Percentiles rank a stretch among this genome's conserved stretches.
phyloP scores from a whole-genome alignment of 805 yeast genomes.

The Candida endomychidarum region DNA sequence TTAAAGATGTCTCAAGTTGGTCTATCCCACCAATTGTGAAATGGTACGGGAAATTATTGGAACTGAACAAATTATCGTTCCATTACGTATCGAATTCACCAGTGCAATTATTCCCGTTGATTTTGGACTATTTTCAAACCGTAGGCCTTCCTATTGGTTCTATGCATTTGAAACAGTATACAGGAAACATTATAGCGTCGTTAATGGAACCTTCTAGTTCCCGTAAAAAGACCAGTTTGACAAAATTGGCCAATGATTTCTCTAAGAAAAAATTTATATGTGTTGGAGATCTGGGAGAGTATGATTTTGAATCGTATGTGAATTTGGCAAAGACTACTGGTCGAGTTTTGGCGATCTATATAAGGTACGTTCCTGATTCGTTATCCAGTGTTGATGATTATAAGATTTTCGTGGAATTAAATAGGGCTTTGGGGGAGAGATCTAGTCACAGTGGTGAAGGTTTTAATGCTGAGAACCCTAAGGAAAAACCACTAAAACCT shows the following conservation, averaged over 20 bases:
- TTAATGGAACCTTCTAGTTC: constrained; percentile 86
- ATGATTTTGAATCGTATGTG: constrained; percentile 88
- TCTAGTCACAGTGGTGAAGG: constrained; percentile 13
- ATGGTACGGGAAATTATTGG: constrained; percentile 61
- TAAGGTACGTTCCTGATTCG: constrained; percentile 72
- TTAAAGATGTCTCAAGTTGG: constrained; percentile 66
- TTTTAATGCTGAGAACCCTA: background rate
- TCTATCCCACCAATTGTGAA: constrained; percentile 68
- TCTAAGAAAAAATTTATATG: constrained; percentile 76
- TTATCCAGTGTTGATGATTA: constrained; percentile 55
- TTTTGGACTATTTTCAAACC: constrained; percentile 54
- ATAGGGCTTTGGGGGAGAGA: constrained; percentile 19
- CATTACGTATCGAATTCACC: constrained; percentile 97
- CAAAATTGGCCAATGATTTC: constrained; percentile 66
- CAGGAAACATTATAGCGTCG: constrained; percentile 77
- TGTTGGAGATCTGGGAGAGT: constrained; percentile 95
- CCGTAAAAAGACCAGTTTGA: constrained; percentile 67
- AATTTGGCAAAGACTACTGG: constrained; percentile 64
- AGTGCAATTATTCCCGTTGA: constrained; percentile 74
- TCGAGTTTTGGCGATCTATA: constrained; percentile 71
- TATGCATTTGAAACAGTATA: constrained; percentile 82
- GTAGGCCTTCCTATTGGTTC: constrained; percentile 75
- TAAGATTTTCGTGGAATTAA: constrained; percentile 31
- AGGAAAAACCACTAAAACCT: constrained; percentile 4
- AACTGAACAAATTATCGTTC: constrained; percentile 52